These are phyloP conservation scores for Trypanosoma melophagium DNA, from an alignment of 208 protist genomes.

Conservation along the genomic window DNA sequence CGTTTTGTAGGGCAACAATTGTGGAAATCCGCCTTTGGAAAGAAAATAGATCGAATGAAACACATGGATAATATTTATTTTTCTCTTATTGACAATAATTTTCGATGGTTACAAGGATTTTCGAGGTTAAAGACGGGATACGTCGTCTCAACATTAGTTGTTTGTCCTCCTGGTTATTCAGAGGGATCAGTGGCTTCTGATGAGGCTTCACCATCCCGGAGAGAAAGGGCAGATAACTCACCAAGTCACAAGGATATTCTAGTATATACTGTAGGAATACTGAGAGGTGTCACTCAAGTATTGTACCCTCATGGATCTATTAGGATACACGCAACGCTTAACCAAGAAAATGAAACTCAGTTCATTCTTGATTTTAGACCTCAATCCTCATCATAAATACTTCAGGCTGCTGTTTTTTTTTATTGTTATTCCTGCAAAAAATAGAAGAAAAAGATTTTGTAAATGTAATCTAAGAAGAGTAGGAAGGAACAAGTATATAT, in stretches of 20 bases:
- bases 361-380: constrained; percentile 67
- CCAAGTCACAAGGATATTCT: constrained; percentile 52
- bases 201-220: not conserved
- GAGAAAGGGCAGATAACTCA: constrained; percentile 15
- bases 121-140: constrained; percentile 32
- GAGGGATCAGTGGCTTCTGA: constrained; percentile 7
- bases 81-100: constrained; percentile 55
- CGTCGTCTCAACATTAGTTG: constrained; percentile 33
- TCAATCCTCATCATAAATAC: constrained; percentile 1
- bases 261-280: constrained; percentile 55
- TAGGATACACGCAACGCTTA: constrained; percentile 39
- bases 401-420: no score
- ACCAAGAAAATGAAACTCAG: constrained; percentile 60
- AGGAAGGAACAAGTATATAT: no score
- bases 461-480: no score
- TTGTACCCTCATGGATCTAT: constrained; percentile 43
- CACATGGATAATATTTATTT: constrained; percentile 65
- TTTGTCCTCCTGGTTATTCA: constrained; percentile 25
- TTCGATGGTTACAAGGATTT: constrained; percentile 72
- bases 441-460: not conserved
- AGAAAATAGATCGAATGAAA: constrained; percentile 68
- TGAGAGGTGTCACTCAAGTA: constrained; percentile 44
- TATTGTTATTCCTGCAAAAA: not conserved
- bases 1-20: constrained; percentile 67
- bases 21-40: constrained; percentile 77